These are phyloP conservation scores for Metschnikowia gruessii DNA, from an alignment of 805 yeast genomes.

Conservation along the genomic window DNA sequence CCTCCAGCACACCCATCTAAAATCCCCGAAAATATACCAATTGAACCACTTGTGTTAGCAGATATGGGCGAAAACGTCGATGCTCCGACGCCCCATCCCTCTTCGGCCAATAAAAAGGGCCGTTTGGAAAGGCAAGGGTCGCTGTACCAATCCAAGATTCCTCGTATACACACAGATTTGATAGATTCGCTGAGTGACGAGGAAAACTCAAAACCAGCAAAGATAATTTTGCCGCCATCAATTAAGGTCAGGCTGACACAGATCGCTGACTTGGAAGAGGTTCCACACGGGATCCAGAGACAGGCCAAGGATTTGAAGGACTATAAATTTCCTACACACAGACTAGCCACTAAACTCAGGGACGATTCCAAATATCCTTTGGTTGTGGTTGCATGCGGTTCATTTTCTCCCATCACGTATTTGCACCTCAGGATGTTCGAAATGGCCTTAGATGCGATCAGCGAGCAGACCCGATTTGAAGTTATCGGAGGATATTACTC, in stretches of 20 bases:
- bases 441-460: slow-evolving; percentile 93
- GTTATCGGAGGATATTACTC: slow-evolving; percentile 96
- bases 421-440: slow-evolving; percentile 96
- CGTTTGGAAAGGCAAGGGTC: slow-evolving; percentile 15
- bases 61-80: slow-evolving; percentile 70
- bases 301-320: slow-evolving; percentile 71
- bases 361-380: slow-evolving; percentile 82
- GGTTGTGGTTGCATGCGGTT: slow-evolving; percentile 96
- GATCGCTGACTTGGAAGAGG: slow-evolving; percentile 94
- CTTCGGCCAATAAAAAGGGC: slow-evolving; percentile 11
- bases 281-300: slow-evolving; percentile 88
- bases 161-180: slow-evolving; percentile 56
- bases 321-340: slow-evolving; percentile 84
- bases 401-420: slow-evolving; percentile 94
- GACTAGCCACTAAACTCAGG: slow-evolving; percentile 65
- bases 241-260: slow-evolving; percentile 53
- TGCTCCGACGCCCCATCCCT: slow-evolving; percentile 63
- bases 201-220: slow-evolving; percentile 3
- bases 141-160: slow-evolving; percentile 42
- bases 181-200: slow-evolving; percentile 46
- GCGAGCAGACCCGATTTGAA: slow-evolving; percentile 90
- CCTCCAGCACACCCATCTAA: slow-evolving; percentile 66
- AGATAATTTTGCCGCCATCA: slow-evolving; percentile 37
- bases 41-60: slow-evolving; percentile 66
- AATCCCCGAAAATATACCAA: slow-evolving; percentile 74